phyloP scores from a whole-genome alignment of 108 stramenopile genomes.

The Pseudonitzschia delicatissima region DNA sequence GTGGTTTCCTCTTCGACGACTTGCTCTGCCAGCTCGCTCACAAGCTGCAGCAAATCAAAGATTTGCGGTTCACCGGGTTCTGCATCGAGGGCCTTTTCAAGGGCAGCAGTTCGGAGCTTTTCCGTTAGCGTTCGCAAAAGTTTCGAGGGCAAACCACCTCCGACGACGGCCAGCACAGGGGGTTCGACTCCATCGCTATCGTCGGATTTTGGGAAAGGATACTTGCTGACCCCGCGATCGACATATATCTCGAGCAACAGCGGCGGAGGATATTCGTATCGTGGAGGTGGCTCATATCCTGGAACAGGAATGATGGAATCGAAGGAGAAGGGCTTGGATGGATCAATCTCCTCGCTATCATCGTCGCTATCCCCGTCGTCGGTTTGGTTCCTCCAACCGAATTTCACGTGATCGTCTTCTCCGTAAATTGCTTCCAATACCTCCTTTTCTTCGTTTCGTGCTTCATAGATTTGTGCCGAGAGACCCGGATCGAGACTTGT shows the following conservation, averaged over 20 bases:
- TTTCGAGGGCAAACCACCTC: slow-evolving; percentile 14
- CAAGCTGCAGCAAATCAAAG: slow-evolving; percentile 17
- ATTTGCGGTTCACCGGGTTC: slow-evolving; percentile 22
- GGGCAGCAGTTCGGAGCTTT: neutral
- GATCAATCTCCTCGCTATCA: neutral
- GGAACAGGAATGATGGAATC: slow-evolving; percentile 20
- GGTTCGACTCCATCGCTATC: neutral
- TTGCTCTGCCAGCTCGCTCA: slow-evolving; percentile 1
- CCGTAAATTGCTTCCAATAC: slow-evolving; percentile 29
- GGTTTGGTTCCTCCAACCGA: neutral
- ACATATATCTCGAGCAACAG: slow-evolving; percentile 19
- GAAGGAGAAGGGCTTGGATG: slow-evolving; percentile 7
- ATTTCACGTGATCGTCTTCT: slow-evolving; percentile 12
- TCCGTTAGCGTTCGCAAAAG: slow-evolving; percentile 5
- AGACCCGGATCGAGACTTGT: too few species aligned
- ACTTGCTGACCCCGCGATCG: neutral
- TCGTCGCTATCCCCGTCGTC: neutral
- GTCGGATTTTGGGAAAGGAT: neutral
- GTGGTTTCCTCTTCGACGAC: slow-evolving; percentile 16
- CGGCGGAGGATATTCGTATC: slow-evolving; percentile 22
- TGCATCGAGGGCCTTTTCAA: neutral
- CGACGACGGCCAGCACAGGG: slow-evolving; percentile 20
- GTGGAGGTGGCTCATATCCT: slow-evolving; percentile 18
- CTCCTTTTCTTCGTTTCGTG: slow-evolving; percentile 24
- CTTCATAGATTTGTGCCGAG: neutral